Evolutionary conservation across 1,139 yeast genomes (phyloP).

Genomic region (Candida pseudoviswanathii): DNA sequence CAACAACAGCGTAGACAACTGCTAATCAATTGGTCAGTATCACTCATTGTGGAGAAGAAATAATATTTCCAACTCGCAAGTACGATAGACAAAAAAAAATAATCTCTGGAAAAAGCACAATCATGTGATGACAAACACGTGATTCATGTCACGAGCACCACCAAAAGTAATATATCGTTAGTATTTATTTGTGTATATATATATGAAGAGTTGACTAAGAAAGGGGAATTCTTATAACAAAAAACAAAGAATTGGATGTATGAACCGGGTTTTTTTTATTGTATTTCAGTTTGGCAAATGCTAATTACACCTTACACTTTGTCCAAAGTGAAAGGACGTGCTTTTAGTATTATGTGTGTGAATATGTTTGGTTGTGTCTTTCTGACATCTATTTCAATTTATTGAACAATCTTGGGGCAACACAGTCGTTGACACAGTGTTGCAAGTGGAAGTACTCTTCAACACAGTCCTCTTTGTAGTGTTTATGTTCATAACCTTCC

Average conservation of each 20-base stretch:
- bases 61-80: background rate
- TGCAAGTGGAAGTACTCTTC: conserved; percentile 97
- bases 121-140: background rate
- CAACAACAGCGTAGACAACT: no score
- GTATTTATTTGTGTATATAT: background rate
- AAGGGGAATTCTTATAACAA: background rate
- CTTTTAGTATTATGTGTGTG: background rate
- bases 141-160: no score
- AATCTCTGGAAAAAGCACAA: background rate
- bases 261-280: background rate
- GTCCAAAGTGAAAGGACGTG: background rate
- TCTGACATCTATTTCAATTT: conserved; percentile 63
- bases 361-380: background rate
- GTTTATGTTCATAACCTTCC: conserved; percentile 74
- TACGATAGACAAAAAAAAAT: background rate
- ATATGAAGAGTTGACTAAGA: background rate
- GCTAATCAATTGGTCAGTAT: no score
- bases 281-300: background rate
- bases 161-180: background rate
- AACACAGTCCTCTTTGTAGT: conserved; percentile 94
- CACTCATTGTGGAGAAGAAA: background rate
- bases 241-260: background rate
- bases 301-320: conserved; percentile 2
- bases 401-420: conserved; percentile 87
- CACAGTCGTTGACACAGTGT: conserved; percentile 91